Evolutionary conservation across 2,329 filamentous ascomycete species (phyloP).

Genomic region (Fusarium sp.): DNA sequence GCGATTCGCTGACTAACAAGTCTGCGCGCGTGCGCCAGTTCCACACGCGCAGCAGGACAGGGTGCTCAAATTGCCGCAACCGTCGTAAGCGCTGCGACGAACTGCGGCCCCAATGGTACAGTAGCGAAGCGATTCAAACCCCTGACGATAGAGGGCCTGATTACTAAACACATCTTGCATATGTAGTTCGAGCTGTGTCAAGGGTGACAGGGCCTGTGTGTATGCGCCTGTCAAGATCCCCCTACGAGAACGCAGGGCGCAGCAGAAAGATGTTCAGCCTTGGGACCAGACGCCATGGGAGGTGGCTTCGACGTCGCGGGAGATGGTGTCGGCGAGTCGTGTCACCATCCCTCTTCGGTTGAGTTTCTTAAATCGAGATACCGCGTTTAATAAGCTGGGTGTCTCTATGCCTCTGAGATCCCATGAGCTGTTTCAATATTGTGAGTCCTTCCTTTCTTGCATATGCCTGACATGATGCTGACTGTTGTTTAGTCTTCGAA

Average conservation of each 20-base stretch:
- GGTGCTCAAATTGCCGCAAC: slow-evolving; percentile 19
- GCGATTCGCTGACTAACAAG: background rate
- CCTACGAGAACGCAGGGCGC: slow-evolving; percentile 12
- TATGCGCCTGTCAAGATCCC: slow-evolving; percentile 10
- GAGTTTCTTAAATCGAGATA: background rate
- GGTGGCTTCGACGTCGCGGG: background rate
- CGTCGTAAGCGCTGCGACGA: slow-evolving; percentile 24
- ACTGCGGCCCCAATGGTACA: slow-evolving; percentile 21
- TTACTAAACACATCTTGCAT: background rate
- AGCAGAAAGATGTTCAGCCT: slow-evolving; percentile 15
- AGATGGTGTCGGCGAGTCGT: background rate
- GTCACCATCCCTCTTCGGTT: background rate
- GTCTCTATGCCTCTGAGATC: slow-evolving; percentile 19
- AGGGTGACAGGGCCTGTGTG: background rate
- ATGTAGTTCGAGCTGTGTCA: slow-evolving; percentile 10
- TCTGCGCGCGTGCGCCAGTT: slow-evolving; percentile 8
- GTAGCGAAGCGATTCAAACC: background rate
- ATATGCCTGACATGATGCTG: background rate
- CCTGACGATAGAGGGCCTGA: too few species aligned
- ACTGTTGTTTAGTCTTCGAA: slow-evolving; percentile 1
- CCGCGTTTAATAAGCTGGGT: slow-evolving; percentile 11
- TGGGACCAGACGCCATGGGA: slow-evolving; percentile 26
- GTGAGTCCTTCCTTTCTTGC: background rate
- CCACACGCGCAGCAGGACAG: slow-evolving; percentile 19
- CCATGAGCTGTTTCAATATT: slow-evolving; percentile 25